A percentile compares a stretch with the other conserved stretches of the same genome.
These are phyloP conservation scores for Sugiyamaella grinbergsii DNA, from an alignment of 1,139 yeast species.

Conservation along the genomic window DNA sequence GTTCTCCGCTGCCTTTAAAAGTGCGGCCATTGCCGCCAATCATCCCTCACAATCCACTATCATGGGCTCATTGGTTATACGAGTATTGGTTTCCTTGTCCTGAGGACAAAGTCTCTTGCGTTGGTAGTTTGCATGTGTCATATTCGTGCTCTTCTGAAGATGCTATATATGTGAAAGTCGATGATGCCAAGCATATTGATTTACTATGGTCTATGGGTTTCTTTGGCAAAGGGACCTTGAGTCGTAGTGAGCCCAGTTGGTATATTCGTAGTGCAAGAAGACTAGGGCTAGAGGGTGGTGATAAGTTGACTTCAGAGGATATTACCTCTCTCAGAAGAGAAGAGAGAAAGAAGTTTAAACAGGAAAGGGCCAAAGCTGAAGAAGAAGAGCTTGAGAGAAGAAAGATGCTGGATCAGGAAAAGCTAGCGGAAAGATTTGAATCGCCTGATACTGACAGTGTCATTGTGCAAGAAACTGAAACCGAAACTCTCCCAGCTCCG, in stretches of 20 bases:
- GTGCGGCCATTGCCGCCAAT: slow-evolving; percentile 45
- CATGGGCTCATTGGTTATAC: slow-evolving; percentile 40
- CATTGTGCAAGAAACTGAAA: neutral
- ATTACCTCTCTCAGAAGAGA: slow-evolving; percentile 71
- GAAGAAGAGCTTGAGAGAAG: slow-evolving; percentile 38
- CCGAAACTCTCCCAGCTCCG: too few relatives aligned
- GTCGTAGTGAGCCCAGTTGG: slow-evolving; percentile 96
- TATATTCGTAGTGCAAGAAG: slow-evolving; percentile 60
- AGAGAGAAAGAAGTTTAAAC: slow-evolving; percentile 72
- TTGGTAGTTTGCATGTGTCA: slow-evolving; percentile 21
- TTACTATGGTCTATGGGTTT: slow-evolving; percentile 83
- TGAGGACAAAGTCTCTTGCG: slow-evolving; percentile 44
- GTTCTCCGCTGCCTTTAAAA: slow-evolving; percentile 51
- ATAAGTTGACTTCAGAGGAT: slow-evolving; percentile 59
- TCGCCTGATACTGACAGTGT: neutral
- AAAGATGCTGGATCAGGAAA: slow-evolving; percentile 29
- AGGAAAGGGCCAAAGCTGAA: slow-evolving; percentile 48
- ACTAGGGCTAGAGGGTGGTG: slow-evolving; percentile 47
- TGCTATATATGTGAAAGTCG: slow-evolving; percentile 47
- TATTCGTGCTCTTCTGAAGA: slow-evolving; percentile 35
- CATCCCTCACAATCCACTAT: slow-evolving; percentile 43
- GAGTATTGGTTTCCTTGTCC: slow-evolving; percentile 36
- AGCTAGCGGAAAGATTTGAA: neutral
- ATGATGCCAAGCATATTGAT: slow-evolving; percentile 52
- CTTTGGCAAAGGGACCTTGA: slow-evolving; percentile 88